phyloP scores from a whole-genome alignment of 345 rosid genomes.

The Brassica carinata region DNA sequence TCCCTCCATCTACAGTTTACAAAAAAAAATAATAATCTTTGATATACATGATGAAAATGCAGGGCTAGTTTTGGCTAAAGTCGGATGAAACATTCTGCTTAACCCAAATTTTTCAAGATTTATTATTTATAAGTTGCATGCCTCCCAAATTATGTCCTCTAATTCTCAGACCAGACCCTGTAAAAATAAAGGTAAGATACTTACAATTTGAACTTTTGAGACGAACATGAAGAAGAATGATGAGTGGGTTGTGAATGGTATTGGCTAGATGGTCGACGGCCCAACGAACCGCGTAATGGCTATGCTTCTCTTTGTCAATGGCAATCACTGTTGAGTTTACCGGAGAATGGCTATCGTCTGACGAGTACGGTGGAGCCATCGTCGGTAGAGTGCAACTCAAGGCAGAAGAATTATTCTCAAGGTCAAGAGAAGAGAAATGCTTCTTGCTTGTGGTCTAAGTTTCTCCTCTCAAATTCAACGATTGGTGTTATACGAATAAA shows the following conservation, averaged over 20 bases:
- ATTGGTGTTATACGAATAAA: conserved; percentile 5
- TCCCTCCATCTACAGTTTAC: conserved; percentile 34
- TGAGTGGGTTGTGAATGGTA: conserved; percentile 36
- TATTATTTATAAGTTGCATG: too few relatives aligned
- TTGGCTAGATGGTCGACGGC: conserved; percentile 62
- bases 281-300: conserved; percentile 73
- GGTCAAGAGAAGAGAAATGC: not conserved
- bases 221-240: conserved; percentile 61
- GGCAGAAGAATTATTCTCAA: not conserved
- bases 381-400: not conserved
- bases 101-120: not conserved
- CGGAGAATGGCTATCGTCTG: conserved; percentile 43
- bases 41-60: not conserved
- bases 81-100: not conserved
- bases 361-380: conserved; percentile 40
- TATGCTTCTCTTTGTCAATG: conserved; percentile 70
- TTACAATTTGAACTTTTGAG: conserved; percentile 52
- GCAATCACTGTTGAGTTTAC: conserved; percentile 60
- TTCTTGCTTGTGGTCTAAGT: conserved; percentile 20
- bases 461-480: conserved; percentile 16
- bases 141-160: not conserved
- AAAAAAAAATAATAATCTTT: not conserved
- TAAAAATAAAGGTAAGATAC: conserved; percentile 41
- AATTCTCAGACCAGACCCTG: not conserved
- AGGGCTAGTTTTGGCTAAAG: not conserved